Evolutionary conservation across 2,329 filamentous ascomycete species (phyloP), one percentile per base, ranked within the genome.

Genomic region (Chaetomium globosum): DNA sequence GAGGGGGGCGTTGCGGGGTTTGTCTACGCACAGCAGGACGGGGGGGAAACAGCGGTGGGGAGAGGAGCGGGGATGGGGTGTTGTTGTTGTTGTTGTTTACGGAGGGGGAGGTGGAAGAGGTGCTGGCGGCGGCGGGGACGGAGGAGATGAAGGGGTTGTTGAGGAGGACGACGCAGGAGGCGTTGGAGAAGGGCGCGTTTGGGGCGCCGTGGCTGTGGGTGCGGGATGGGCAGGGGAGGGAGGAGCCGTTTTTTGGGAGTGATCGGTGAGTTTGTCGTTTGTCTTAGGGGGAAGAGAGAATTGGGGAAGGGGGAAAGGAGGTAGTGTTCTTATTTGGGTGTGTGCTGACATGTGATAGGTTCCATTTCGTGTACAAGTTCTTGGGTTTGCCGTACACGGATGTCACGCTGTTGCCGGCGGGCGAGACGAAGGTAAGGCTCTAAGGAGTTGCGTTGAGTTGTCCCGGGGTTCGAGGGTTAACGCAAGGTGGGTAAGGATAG

Each of bases 131-230:
- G 0, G 80, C 83, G 0, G 76, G 73, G 7, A 80, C 80, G 26
- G 79, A 81, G 4, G 77, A 83, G 59, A 70, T 73, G 64, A 81
- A 80, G 71, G 71, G 74, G 28, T 63, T 65, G 60, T 75, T 90
- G 59, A 81, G 81, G 52, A 79, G 75, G 3, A 82, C 82, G 52
- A 93, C 90, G 21, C 80, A 85, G 65, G 81, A 82, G 68, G 89
- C 85, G 0, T 75, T 91, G 19, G 83, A 85, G 46, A 79, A 78
- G 58, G 91, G 90, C 0, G 91, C 90, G 0, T 94, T 91, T 75
- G 91, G 91, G 0, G 86, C 87, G 58, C 91, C 91, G 1, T 94
- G 91, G 90, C 80, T 91, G 66, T 88, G 87, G 83, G 90, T 87
- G 3, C 82, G 80, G 21, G 86, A 89, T 70, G 74, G 73, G 1